Percentiles rank a stretch among this genome's conserved stretches.
Evolutionary conservation across 2,329 filamentous ascomycete species (phyloP).

Genomic region (Beauveria varroae): DNA sequence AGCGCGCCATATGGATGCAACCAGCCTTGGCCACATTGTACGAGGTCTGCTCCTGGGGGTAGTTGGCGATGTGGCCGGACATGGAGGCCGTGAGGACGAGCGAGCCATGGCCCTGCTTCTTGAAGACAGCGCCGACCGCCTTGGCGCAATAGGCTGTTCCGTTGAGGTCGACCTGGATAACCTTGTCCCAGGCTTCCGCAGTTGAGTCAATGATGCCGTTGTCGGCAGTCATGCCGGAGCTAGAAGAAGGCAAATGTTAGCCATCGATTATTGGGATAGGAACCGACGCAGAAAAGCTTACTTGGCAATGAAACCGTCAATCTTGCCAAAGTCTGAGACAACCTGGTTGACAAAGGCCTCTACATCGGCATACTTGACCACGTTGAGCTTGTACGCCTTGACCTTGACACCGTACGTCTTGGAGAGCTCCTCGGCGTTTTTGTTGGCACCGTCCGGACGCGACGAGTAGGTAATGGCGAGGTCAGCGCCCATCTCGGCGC

Average conservation of each 20-base stretch:
- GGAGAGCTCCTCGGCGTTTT: slow-evolving; percentile 57
- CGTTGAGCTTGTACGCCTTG: slow-evolving; percentile 53
- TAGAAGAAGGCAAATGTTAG: slow-evolving; percentile 15
- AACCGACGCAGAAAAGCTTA: slow-evolving; percentile 33
- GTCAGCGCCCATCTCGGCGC: slow-evolving; percentile 64
- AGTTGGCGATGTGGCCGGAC: slow-evolving; percentile 64
- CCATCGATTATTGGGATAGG: neutral
- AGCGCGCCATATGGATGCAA: slow-evolving; percentile 38
- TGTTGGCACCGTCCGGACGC: slow-evolving; percentile 58
- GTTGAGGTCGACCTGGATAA: slow-evolving; percentile 57
- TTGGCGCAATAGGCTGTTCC: slow-evolving; percentile 62
- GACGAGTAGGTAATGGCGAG: slow-evolving; percentile 67
- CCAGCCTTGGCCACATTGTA: slow-evolving; percentile 60
- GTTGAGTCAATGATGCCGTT: slow-evolving; percentile 60
- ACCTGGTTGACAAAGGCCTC: slow-evolving; percentile 53
- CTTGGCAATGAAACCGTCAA: slow-evolving; percentile 71
- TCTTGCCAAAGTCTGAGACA: slow-evolving; percentile 63
- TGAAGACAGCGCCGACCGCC: slow-evolving; percentile 56
- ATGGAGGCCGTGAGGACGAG: slow-evolving; percentile 65
- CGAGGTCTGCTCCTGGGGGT: slow-evolving; percentile 59
- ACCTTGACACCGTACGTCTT: slow-evolving; percentile 61
- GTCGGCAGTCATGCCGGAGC: slow-evolving; percentile 62
- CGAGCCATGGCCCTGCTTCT: slow-evolving; percentile 53
- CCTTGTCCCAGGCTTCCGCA: slow-evolving; percentile 58
- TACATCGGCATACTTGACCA: slow-evolving; percentile 44